phyloP scores from a whole-genome alignment of 164 flowering plant genomes.

The Protea cynaroides region DNA sequence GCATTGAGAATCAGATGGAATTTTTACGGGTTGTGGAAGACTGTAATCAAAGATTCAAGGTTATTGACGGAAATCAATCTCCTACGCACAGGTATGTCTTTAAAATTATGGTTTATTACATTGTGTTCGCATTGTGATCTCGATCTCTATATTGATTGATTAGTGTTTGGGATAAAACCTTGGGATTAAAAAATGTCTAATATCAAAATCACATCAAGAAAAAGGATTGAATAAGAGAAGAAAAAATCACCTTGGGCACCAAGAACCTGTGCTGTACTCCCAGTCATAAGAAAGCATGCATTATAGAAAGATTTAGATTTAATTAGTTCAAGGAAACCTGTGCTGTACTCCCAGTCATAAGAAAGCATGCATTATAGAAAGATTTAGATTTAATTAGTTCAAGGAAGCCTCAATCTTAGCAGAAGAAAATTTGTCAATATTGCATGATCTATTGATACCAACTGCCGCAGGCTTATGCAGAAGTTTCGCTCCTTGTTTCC shows the following conservation, averaged over 20 bases:
- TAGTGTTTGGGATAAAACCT: too few relatives aligned
- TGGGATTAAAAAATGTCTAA: too few relatives aligned
- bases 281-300: conserved; percentile 25
- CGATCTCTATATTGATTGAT: too few relatives aligned
- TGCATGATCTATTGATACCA: conserved; percentile 13
- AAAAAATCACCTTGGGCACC: neutral
- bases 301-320: conserved; percentile 44
- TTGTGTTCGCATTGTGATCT: too few relatives aligned
- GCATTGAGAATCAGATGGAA: too few relatives aligned
- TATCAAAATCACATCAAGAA: neutral
- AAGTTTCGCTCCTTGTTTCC: conserved; percentile 96
- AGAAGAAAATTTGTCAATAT: conserved; percentile 16
- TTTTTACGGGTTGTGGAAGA: too few relatives aligned
- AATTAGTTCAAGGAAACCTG: conserved; percentile 64
- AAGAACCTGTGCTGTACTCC: neutral
- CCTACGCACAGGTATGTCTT: too few relatives aligned
- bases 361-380: conserved; percentile 36
- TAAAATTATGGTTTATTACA: too few relatives aligned
- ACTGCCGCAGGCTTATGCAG: conserved; percentile 48
- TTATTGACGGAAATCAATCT: too few relatives aligned
- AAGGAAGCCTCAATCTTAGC: conserved; percentile 50
- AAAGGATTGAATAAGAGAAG: neutral
- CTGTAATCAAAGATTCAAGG: too few relatives aligned
- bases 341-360: neutral
- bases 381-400: conserved; percentile 57